These are phyloP conservation scores for Delonix regia DNA, from an alignment of 306 rosid genomes.

Conservation along the genomic window DNA sequence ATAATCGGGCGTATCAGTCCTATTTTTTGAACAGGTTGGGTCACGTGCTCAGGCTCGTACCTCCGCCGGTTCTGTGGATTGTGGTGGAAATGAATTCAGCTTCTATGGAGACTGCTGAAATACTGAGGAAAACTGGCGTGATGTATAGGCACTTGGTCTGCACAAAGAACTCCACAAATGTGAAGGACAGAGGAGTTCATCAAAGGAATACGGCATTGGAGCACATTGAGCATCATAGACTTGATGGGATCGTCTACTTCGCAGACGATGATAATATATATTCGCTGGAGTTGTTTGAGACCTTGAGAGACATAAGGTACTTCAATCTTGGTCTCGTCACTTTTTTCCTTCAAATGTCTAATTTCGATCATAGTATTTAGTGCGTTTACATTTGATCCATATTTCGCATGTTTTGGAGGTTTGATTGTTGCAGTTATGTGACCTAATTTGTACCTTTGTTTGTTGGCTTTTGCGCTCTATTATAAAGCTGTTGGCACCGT, in stretches of 20 bases:
- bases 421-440: neutral
- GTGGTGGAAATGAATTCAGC: constrained; percentile 87
- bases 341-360: neutral
- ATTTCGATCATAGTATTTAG: constrained; percentile 1
- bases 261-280: constrained; percentile 93
- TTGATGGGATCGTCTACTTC: constrained; percentile 92
- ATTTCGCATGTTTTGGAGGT: neutral
- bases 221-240: constrained; percentile 83
- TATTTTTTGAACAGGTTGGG: constrained; percentile 80
- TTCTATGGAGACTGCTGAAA: constrained; percentile 86
- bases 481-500: neutral
- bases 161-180: constrained; percentile 55
- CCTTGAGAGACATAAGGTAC: constrained; percentile 80
- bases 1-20: constrained; percentile 69
- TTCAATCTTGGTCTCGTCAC: neutral
- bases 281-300: constrained; percentile 76
- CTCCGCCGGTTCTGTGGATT: constrained; percentile 85
- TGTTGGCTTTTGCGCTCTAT: neutral
- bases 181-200: constrained; percentile 92
- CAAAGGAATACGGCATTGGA: constrained; percentile 95
- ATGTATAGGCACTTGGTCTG: constrained; percentile 94
- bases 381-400: constrained; percentile 24
- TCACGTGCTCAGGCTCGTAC: constrained; percentile 77
- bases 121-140: constrained; percentile 90
- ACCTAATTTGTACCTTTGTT: neutral